Conservation (phyloP, 2,329 filamentous ascomycete species). For the Domatiomyces catenatus region DNA sequence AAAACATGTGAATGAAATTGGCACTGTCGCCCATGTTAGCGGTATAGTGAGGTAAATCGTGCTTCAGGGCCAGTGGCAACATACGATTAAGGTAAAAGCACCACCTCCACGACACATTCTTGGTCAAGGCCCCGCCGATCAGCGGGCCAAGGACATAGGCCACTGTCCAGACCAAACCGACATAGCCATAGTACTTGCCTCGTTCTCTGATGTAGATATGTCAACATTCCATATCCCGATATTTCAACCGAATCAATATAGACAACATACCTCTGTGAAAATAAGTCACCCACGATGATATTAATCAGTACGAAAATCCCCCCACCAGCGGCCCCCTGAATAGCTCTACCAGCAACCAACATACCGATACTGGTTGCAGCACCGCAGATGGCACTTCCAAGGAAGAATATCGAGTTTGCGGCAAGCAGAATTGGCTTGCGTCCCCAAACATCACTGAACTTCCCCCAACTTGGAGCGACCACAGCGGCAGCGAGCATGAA, state of each 20-base stretch:
- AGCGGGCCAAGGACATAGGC: constrained; percentile 38
- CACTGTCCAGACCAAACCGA: constrained; percentile 36
- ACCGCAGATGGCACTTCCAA: constrained; percentile 36
- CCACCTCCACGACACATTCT: constrained; percentile 30
- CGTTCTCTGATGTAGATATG: constrained; percentile 30
- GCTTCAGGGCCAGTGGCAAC: not conserved
- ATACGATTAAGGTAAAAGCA: constrained; percentile 23
- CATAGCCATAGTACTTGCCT: constrained; percentile 23
- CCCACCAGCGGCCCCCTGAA: constrained; percentile 39
- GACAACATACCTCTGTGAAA: constrained; percentile 24
- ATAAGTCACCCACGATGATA: constrained; percentile 34
- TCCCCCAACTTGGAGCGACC: constrained; percentile 26
- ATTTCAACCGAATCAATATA: constrained; percentile 32
- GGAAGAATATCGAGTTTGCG: constrained; percentile 37
- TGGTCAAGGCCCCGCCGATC: constrained; percentile 35
- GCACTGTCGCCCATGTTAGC: constrained; percentile 30
- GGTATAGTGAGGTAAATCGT: not conserved
- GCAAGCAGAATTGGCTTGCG: constrained; percentile 38
- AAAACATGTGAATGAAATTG: constrained; percentile 34
- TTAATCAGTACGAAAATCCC: constrained; percentile 31
- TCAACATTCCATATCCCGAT: constrained; percentile 38
- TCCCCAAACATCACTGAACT: constrained; percentile 40
- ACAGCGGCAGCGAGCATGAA: constrained; percentile 36
- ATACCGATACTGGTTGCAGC: constrained; percentile 27
- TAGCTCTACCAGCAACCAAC: constrained; percentile 38